Conservation (phyloP, 1,284 basidiomycete species). For the Peniophora sp. region DNA sequence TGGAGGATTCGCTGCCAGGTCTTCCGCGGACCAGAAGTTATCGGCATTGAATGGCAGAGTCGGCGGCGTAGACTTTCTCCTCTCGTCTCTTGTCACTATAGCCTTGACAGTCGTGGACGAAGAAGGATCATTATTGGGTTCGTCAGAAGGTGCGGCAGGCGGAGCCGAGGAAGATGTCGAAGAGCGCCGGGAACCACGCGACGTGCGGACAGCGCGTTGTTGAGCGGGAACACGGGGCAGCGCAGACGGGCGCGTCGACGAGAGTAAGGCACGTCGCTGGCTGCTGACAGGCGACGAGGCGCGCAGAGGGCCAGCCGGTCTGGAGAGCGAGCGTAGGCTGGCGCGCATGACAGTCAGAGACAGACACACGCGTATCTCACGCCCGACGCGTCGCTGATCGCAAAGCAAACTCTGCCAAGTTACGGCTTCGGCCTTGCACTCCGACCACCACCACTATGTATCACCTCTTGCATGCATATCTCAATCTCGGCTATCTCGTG, state of each 20-base stretch:
- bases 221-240: conserved; percentile 26
- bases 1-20: conserved; percentile 17
- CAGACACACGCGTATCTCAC: no score
- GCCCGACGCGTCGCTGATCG: no score
- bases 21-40: conserved; percentile 58
- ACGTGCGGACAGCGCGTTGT: conserved; percentile 20
- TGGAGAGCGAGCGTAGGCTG: conserved; percentile 46
- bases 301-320: conserved; percentile 40
- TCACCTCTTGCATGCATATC: no score
- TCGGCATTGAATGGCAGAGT: conserved; percentile 47
- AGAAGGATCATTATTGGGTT: conserved; percentile 26
- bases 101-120: conserved; percentile 17
- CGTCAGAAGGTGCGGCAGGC: conserved; percentile 11
- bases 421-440: no score
- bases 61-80: conserved; percentile 16
- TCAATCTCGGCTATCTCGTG: no score
- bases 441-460: no score
- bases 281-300: conserved; percentile 14
- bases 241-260: conserved; percentile 25
- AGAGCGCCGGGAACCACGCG: conserved; percentile 8
- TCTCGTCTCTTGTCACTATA: conserved; percentile 7
- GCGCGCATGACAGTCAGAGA: conserved; percentile 32
- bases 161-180: conserved; percentile 14
- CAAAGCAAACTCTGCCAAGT: no score
- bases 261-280: conserved; percentile 24